These are phyloP conservation scores for Casuarina cunninghamiana DNA, from an alignment of 306 rosid genomes.

Conservation along the genomic window DNA sequence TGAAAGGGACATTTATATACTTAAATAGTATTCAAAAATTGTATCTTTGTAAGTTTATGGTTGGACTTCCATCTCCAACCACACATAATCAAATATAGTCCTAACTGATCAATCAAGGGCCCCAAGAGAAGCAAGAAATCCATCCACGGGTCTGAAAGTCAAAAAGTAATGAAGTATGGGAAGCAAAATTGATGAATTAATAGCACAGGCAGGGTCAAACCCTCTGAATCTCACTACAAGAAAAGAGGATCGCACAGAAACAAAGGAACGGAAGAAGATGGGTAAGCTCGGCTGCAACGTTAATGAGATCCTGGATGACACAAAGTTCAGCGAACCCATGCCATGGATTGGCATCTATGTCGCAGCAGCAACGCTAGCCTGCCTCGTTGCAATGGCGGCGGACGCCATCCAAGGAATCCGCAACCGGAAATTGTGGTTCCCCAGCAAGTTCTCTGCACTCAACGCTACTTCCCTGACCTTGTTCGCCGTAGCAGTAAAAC, in stretches of 20 bases:
- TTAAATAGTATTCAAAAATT: too few relatives aligned
- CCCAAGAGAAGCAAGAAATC: too few relatives aligned
- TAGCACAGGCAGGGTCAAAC: neutral
- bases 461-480: conserved; percentile 81
- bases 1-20: too few relatives aligned
- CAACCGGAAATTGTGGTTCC: conserved; percentile 70
- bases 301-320: conserved; percentile 54
- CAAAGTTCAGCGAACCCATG: conserved; percentile 72
- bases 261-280: conserved; percentile 38
- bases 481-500: conserved; percentile 59
- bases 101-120: too few relatives aligned
- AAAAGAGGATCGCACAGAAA: neutral
- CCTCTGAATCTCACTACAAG: too few relatives aligned
- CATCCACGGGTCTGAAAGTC: too few relatives aligned
- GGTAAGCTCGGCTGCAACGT: conserved; percentile 48
- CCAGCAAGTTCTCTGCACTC: conserved; percentile 62
- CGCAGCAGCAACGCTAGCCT: conserved; percentile 65
- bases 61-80: too few relatives aligned
- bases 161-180: too few relatives aligned
- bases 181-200: neutral
- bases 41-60: too few relatives aligned
- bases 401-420: conserved; percentile 63
- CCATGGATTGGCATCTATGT: conserved; percentile 94
- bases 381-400: conserved; percentile 57
- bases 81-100: too few relatives aligned